Evolutionary conservation across 2,329 filamentous ascomycete genomes (phyloP).

Genomic region (Escovopsis sp.): DNA sequence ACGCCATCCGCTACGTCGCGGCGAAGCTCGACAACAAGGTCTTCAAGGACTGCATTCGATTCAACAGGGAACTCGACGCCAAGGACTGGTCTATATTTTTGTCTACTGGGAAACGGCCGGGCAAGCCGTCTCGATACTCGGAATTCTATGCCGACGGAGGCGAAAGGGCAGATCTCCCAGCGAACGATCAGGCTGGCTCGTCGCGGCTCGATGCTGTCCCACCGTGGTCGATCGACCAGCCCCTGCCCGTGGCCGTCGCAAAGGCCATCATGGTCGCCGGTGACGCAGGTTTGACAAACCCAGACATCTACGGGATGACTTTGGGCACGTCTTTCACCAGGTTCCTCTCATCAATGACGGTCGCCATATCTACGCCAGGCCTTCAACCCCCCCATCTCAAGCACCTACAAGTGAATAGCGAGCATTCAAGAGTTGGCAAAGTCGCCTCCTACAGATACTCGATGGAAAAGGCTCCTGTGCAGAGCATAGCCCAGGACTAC

Average conservation of each 20-base stretch:
- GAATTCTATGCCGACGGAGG: constrained; percentile 11
- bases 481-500: background rate
- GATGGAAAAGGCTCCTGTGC: constrained; percentile 3
- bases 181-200: constrained; percentile 11
- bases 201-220: constrained; percentile 13
- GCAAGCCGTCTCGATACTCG: constrained; percentile 13
- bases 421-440: constrained; percentile 22
- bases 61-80: constrained; percentile 37
- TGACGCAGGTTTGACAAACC: constrained; percentile 20
- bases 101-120: constrained; percentile 29
- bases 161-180: constrained; percentile 11
- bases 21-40: constrained; percentile 38
- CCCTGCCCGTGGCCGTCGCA: constrained; percentile 17
- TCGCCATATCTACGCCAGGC: constrained; percentile 16
- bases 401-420: constrained; percentile 21
- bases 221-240: constrained; percentile 21
- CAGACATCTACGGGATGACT: constrained; percentile 22
- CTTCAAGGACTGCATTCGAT: constrained; percentile 49
- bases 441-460: constrained; percentile 22
- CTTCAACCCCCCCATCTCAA: constrained; percentile 19
- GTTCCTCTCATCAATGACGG: constrained; percentile 23
- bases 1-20: constrained; percentile 41
- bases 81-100: constrained; percentile 43
- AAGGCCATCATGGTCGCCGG: constrained; percentile 16
- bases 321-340: constrained; percentile 22